A percentile compares a stretch with the other conserved stretches of the same genome.
phyloP scores from a whole-genome alignment of 495 filamentous ascomycete species.

The Xylaria castorea region DNA sequence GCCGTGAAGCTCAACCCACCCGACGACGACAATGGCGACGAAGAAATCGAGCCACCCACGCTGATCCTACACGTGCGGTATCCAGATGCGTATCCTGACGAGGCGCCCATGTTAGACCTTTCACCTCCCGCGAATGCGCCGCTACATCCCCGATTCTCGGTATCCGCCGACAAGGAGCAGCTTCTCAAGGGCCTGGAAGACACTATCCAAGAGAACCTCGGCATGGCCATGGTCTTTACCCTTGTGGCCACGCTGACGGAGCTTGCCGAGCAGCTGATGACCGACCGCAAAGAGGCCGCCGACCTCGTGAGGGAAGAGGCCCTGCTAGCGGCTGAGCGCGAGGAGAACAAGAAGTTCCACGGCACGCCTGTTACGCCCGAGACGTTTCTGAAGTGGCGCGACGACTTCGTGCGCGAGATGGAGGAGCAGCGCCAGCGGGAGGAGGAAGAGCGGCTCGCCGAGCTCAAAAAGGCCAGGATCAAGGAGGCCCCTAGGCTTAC shows the following conservation, averaged over 20 bases:
- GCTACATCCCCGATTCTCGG: slow-evolving; percentile 64
- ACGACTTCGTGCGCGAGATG: slow-evolving; percentile 78
- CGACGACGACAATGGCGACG: slow-evolving; percentile 60
- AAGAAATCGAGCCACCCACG: slow-evolving; percentile 62
- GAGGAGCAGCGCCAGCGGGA: slow-evolving; percentile 68
- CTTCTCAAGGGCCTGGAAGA: slow-evolving; percentile 72
- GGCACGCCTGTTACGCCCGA: slow-evolving; percentile 86
- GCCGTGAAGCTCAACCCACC: slow-evolving; percentile 77
- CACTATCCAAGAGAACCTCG: slow-evolving; percentile 85
- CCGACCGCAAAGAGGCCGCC: slow-evolving; percentile 66
- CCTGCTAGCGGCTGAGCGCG: slow-evolving; percentile 76
- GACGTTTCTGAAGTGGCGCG: slow-evolving; percentile 83
- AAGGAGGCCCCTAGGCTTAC: slow-evolving; percentile 72
- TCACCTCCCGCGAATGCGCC: slow-evolving; percentile 71
- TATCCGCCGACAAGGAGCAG: slow-evolving; percentile 67
- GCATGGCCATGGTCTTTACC: slow-evolving; percentile 98
- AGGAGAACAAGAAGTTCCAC: slow-evolving; percentile 95
- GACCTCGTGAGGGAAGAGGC: slow-evolving; percentile 69
- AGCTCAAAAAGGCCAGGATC: slow-evolving; percentile 73
- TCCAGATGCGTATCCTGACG: slow-evolving; percentile 86
- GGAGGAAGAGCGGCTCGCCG: slow-evolving; percentile 74
- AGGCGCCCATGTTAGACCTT: slow-evolving; percentile 79
- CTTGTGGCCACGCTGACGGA: slow-evolving; percentile 88
- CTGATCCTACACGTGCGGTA: slow-evolving; percentile 84
- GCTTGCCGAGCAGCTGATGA: slow-evolving; percentile 77